These are phyloP conservation scores for Epipyxis sp. DNA, from an alignment of 108 stramenopile genomes.

Conservation along the genomic window DNA sequence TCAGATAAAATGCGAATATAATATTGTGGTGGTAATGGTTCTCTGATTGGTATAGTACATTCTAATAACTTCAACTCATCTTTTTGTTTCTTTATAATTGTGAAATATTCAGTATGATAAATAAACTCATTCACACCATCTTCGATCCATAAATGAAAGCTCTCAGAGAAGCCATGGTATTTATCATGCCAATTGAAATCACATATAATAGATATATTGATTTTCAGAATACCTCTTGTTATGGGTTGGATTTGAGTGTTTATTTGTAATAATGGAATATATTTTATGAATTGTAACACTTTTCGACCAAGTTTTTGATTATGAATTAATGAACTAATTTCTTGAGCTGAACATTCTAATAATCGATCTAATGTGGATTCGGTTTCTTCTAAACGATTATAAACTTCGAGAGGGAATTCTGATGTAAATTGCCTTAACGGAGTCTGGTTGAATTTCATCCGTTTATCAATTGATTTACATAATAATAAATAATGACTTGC, in stretches of 20 bases:
- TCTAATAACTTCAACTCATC: conserved; percentile 59
- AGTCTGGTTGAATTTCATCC: conserved; percentile 42
- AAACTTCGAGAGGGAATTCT: neutral
- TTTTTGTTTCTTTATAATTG: conserved; percentile 44
- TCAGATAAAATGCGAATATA: conserved; percentile 78
- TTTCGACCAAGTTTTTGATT: conserved; percentile 33
- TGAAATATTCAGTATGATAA: conserved; percentile 54
- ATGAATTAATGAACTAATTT: conserved; percentile 67
- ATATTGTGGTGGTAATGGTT: conserved; percentile 82
- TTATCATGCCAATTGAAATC: conserved; percentile 78
- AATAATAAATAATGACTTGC: conserved; percentile 64
- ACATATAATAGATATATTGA: conserved; percentile 63
- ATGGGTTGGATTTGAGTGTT: conserved; percentile 81
- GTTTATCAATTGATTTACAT: conserved; percentile 86
- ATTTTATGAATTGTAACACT: conserved; percentile 49
- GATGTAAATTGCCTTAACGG: neutral
- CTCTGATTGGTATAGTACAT: conserved; percentile 81
- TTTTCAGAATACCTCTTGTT: conserved; percentile 70
- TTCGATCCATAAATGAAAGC: conserved; percentile 95
- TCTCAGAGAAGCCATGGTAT: conserved; percentile 75
- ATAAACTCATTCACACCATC: conserved; percentile 77
- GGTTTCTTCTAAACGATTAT: conserved; percentile 1
- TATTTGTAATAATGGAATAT: conserved; percentile 74
- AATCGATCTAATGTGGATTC: conserved; percentile 36
- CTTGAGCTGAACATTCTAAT: conserved; percentile 83